Conservation (phyloP, 805 yeast species). For the Spathaspora girioi region DNA sequence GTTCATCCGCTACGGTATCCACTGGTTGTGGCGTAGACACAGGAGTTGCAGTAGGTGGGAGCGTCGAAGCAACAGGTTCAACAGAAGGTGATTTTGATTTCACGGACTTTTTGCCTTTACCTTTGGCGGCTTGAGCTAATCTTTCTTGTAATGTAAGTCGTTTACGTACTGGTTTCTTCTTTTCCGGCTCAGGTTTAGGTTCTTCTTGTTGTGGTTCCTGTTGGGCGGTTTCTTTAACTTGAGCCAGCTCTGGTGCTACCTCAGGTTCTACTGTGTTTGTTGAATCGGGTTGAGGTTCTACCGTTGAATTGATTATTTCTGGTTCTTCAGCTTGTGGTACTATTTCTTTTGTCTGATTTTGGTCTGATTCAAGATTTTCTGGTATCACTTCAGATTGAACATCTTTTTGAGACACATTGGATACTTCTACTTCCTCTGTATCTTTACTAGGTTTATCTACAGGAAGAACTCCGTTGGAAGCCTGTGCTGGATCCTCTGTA, state of each 20-base stretch:
- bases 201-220: not conserved
- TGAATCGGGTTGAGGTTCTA: not conserved
- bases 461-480: too few species aligned
- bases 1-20: not conserved
- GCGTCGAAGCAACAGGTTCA: not conserved
- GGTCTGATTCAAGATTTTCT: not conserved
- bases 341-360: not conserved
- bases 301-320: not conserved
- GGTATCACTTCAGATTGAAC: too few species aligned
- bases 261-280: not conserved
- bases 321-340: not conserved
- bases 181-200: conserved; percentile 4
- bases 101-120: conserved; percentile 9
- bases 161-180: conserved; percentile 37
- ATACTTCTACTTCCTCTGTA: too few species aligned
- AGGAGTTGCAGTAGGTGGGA: conserved; percentile 1
- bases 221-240: not conserved
- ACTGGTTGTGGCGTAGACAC: not conserved
- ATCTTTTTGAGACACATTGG: too few species aligned
- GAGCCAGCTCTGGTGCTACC: not conserved
- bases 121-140: conserved; percentile 74
- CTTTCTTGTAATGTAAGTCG: conserved; percentile 81
- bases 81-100: conserved; percentile 1
- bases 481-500: too few species aligned
- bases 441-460: too few species aligned